Percentiles rank a stretch among this genome's conserved stretches.
Evolutionary conservation across 2,329 filamentous ascomycete species (phyloP).

Genomic region (Myotisia sp.): DNA sequence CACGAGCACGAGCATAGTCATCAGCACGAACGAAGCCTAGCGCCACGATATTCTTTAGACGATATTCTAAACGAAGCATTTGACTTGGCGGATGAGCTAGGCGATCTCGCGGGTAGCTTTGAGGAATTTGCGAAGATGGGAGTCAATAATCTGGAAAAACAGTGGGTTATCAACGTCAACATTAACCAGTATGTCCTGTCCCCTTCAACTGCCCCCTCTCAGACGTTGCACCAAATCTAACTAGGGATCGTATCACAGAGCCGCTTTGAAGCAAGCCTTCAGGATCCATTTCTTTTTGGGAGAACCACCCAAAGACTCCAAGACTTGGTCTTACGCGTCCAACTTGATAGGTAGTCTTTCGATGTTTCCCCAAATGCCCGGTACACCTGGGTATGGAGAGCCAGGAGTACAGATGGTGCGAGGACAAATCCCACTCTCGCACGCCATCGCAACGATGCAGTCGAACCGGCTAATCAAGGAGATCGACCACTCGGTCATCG

Average conservation of each 20-base stretch:
- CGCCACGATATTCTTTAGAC: constrained; percentile 13
- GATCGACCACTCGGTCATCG: constrained; percentile 9
- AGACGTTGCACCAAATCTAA: constrained; percentile 28
- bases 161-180: constrained; percentile 56
- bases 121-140: constrained; percentile 12
- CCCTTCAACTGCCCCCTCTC: background rate
- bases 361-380: constrained; percentile 29
- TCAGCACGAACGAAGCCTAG: background rate
- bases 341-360: constrained; percentile 50
- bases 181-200: constrained; percentile 25
- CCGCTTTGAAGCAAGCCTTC: constrained; percentile 46
- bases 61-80: constrained; percentile 8
- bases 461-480: constrained; percentile 8
- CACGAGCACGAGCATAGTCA: background rate
- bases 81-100: constrained; percentile 9
- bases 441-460: constrained; percentile 10
- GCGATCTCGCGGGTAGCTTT: constrained; percentile 10
- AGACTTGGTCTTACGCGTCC: constrained; percentile 38
- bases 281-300: constrained; percentile 57
- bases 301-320: constrained; percentile 31
- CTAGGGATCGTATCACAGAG: too few species aligned
- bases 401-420: background rate
- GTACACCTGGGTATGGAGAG: background rate
- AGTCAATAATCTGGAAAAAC: constrained; percentile 20
- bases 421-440: constrained; percentile 12